Evolutionary conservation across 768 basidiomycete species (phyloP).

Genomic region (Mycena indigotica): DNA sequence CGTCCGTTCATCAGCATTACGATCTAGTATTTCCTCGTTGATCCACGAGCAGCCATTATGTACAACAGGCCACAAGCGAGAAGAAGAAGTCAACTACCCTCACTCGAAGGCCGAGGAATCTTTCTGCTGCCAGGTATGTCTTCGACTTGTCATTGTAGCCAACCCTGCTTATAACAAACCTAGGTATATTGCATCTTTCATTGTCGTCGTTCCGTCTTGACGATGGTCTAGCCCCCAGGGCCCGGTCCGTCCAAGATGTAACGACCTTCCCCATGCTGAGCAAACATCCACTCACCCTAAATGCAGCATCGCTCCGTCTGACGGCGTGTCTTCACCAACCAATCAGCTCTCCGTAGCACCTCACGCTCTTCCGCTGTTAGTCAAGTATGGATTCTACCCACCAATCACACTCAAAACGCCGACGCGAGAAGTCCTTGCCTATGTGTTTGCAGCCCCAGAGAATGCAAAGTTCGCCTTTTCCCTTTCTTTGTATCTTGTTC

Average conservation of each 20-base stretch:
- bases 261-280: slow-evolving; percentile 12
- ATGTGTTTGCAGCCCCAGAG: slow-evolving; percentile 78
- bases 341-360: slow-evolving; percentile 25
- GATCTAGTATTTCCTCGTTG: slow-evolving; percentile 16
- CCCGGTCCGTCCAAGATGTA: slow-evolving; percentile 21
- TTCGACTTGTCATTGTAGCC: slow-evolving; percentile 30
- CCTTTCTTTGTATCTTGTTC: slow-evolving; percentile 25
- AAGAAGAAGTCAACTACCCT: slow-evolving; percentile 68
- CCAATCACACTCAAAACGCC: slow-evolving; percentile 57
- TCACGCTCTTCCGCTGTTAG: slow-evolving; percentile 41
- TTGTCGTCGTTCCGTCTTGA: background rate
- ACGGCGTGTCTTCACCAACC: slow-evolving; percentile 24
- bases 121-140: slow-evolving; percentile 55
- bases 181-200: background rate
- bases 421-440: slow-evolving; percentile 67
- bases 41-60: slow-evolving; percentile 57
- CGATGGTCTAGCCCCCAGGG: slow-evolving; percentile 5
- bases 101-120: slow-evolving; percentile 66
- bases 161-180: slow-evolving; percentile 15
- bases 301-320: slow-evolving; percentile 33
- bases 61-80: slow-evolving; percentile 84
- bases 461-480: slow-evolving; percentile 45
- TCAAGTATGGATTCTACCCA: slow-evolving; percentile 54
- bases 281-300: slow-evolving; percentile 23
- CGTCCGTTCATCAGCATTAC: slow-evolving; percentile 54